A percentile compares a stretch with the other conserved stretches of the same genome.
These are phyloP conservation scores for Nicotiana knightiana DNA, from an alignment of 257 asterid species.

Conservation along the genomic window DNA sequence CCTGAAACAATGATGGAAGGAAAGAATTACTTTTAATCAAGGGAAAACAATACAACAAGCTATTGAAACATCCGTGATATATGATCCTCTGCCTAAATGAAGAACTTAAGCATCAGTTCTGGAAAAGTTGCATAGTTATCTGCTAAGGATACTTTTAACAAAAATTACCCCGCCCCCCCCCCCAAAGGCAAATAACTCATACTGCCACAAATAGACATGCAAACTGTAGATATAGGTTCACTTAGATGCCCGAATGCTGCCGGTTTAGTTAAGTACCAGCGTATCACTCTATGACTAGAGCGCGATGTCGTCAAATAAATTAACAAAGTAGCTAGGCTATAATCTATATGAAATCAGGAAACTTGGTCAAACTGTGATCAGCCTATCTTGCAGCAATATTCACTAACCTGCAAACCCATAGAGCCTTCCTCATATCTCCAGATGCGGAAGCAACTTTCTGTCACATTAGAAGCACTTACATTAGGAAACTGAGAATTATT, in stretches of 20 bases:
- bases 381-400: slow-evolving; percentile 5
- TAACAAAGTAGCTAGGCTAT: not conserved
- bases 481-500: not conserved
- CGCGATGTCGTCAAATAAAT: not conserved
- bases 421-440: slow-evolving; percentile 96
- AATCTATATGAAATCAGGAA: not conserved
- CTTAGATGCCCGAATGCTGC: too few species aligned
- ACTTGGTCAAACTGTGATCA: not conserved
- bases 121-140: not conserved
- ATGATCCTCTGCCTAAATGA: not conserved
- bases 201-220: not conserved
- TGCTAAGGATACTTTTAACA: not conserved
- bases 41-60: not conserved
- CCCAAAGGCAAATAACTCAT: not conserved
- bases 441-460: slow-evolving; percentile 96
- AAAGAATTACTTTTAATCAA: not conserved
- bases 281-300: not conserved
- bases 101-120: slow-evolving; percentile 5
- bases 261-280: too few species aligned
- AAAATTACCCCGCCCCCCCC: not conserved
- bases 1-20: slow-evolving; percentile 35
- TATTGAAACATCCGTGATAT: not conserved
- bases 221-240: too few species aligned
- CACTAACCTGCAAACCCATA: slow-evolving; percentile 82
- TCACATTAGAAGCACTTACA: slow-evolving; percentile 8